These are phyloP conservation scores for Candida sojae DNA, from an alignment of 1,139 yeast genomes.

Conservation along the genomic window DNA sequence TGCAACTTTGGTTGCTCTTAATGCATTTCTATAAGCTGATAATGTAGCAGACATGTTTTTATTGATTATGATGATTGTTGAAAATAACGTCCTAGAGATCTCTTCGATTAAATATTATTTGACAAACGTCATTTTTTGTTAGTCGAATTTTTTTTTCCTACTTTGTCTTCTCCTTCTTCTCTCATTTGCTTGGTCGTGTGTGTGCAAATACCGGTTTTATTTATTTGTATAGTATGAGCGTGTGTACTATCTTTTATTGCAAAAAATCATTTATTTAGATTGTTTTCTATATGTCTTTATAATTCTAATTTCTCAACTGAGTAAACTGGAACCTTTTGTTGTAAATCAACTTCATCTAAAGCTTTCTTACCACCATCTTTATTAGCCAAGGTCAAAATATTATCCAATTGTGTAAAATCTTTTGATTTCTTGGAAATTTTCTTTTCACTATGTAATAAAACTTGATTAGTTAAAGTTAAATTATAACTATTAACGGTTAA, in stretches of 20 bases:
- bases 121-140: too few relatives aligned
- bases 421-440: slow-evolving; percentile 19
- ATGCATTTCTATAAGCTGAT: slow-evolving; percentile 65
- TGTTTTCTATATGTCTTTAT: too few relatives aligned
- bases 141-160: not conserved
- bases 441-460: slow-evolving; percentile 27
- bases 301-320: slow-evolving; percentile 52
- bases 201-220: too few relatives aligned
- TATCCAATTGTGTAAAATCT: slow-evolving; percentile 31
- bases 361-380: slow-evolving; percentile 24
- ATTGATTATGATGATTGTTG: too few relatives aligned
- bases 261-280: too few relatives aligned
- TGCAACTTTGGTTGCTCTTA: slow-evolving; percentile 71
- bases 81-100: too few relatives aligned
- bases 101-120: too few relatives aligned
- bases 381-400: slow-evolving; percentile 39
- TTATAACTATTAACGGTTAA: slow-evolving; percentile 54
- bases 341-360: slow-evolving; percentile 29
- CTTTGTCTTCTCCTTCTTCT: too few relatives aligned
- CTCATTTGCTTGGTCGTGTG: too few relatives aligned
- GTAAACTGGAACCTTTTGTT: slow-evolving; percentile 49
- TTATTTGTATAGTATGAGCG: too few relatives aligned
- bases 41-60: slow-evolving; percentile 26
- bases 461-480: slow-evolving; percentile 57
- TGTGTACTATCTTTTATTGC: too few relatives aligned